A percentile compares a stretch with the other conserved stretches of the same genome.
Conservation (phyloP, 2,329 filamentous ascomycete species). For the Ascochyta rabiei region DNA sequence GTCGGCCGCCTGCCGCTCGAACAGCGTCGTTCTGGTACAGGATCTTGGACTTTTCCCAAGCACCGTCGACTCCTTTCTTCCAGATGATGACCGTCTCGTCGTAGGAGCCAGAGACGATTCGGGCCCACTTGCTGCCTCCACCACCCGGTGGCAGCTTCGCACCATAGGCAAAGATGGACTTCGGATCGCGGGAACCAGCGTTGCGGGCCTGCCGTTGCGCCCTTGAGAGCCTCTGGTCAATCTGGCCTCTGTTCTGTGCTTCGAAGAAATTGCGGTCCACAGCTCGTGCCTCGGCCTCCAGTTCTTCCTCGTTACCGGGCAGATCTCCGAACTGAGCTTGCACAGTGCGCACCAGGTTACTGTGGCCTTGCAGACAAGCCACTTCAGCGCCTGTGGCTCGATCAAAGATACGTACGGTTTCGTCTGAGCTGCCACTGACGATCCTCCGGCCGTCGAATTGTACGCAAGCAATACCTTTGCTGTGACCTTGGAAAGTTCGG, state of each 20-base stretch:
- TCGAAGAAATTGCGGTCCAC: slow-evolving; percentile 76
- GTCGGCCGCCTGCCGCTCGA: slow-evolving; percentile 53
- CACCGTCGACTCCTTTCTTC: slow-evolving; percentile 82
- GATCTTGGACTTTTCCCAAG: slow-evolving; percentile 79
- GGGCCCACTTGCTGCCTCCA: slow-evolving; percentile 84
- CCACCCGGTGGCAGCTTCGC: slow-evolving; percentile 90
- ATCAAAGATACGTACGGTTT: slow-evolving; percentile 95
- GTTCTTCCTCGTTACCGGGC: slow-evolving; percentile 77
- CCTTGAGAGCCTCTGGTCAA: slow-evolving; percentile 39
- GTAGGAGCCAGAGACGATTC: slow-evolving; percentile 97
- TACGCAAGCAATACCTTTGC: slow-evolving; percentile 95
- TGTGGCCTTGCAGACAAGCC: slow-evolving; percentile 81
- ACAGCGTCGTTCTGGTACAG: slow-evolving; percentile 75
- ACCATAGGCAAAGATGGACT: slow-evolving; percentile 78
- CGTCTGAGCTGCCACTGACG: slow-evolving; percentile 94
- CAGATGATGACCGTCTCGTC: slow-evolving; percentile 96
- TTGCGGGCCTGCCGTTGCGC: slow-evolving; percentile 57
- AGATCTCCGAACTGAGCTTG: slow-evolving; percentile 94
- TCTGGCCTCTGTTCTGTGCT: slow-evolving; percentile 56
- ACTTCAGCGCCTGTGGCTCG: slow-evolving; percentile 84
- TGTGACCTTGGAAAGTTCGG: slow-evolving; percentile 82
- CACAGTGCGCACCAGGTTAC: slow-evolving; percentile 86
- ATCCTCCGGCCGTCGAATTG: slow-evolving; percentile 94
- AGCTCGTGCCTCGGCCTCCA: slow-evolving; percentile 72
- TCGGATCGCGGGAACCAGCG: slow-evolving; percentile 74